Percentiles rank a stretch among this genome's conserved stretches.
phyloP scores from a whole-genome alignment of 1,284 basidiomycete genomes.

The Xerocomus alliaceus region DNA sequence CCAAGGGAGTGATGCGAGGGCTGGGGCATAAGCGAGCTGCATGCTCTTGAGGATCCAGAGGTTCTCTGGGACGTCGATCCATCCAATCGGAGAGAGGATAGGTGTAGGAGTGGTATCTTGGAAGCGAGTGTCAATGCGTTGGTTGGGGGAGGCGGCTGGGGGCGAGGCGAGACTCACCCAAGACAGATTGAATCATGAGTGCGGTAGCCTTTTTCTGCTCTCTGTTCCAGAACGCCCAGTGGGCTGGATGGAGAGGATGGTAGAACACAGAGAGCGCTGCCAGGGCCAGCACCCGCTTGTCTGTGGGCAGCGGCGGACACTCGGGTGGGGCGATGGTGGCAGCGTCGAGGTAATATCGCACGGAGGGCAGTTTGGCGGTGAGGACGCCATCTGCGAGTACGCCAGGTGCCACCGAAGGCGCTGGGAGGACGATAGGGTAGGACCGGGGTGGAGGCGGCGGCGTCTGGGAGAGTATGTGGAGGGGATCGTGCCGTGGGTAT shows the following conservation, averaged over 20 bases:
- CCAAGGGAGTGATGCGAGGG: conserved; percentile 34
- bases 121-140: conserved; percentile 17
- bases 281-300: conserved; percentile 41
- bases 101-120: conserved; percentile 38
- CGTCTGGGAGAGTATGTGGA: conserved; percentile 38
- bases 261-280: conserved; percentile 43
- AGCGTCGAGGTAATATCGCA: conserved; percentile 36
- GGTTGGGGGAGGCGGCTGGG: not conserved
- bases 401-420: conserved; percentile 39
- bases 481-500: conserved; percentile 43
- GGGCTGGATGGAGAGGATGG: conserved; percentile 41
- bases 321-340: conserved; percentile 38
- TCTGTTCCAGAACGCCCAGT: conserved; percentile 42
- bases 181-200: conserved; percentile 33
- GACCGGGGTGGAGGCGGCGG: conserved; percentile 31
- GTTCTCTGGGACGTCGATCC: conserved; percentile 42
- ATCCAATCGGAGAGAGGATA: conserved; percentile 44
- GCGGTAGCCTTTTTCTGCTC: conserved; percentile 41
- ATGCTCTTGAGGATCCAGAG: conserved; percentile 44
- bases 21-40: conserved; percentile 36
- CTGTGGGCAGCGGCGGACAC: conserved; percentile 36
- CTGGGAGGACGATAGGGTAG: conserved; percentile 25
- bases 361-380: conserved; percentile 37
- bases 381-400: conserved; percentile 43
- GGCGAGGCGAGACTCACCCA: conserved; percentile 29